These are phyloP conservation scores for Sclerospora graminicola DNA, from an alignment of 352 stramenopile species.

Conservation along the genomic window DNA sequence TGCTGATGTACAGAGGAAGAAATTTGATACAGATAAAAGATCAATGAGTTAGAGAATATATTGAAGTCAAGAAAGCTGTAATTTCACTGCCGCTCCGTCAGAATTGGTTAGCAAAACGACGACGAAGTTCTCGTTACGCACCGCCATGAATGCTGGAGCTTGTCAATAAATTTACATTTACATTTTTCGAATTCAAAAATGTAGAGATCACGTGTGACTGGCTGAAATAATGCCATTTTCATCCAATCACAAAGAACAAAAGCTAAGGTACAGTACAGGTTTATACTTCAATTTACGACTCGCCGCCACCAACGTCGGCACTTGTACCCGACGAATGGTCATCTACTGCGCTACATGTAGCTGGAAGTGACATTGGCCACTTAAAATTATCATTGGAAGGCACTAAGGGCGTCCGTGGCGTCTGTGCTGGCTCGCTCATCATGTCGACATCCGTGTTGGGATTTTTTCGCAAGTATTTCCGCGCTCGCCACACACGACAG, in stretches of 20 bases:
- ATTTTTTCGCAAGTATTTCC: conserved; percentile 73
- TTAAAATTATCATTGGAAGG: conserved; percentile 16
- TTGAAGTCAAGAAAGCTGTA: too few species aligned
- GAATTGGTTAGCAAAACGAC: too few species aligned
- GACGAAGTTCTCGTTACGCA: too few species aligned
- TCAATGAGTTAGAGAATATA: background rate
- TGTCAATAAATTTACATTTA: background rate
- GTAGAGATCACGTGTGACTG: background rate
- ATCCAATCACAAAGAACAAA: too few species aligned
- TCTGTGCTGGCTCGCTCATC: conserved; percentile 22
- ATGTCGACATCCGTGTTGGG: conserved; percentile 26
- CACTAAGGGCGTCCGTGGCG: conserved; percentile 18
- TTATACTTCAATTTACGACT: conserved; percentile 21
- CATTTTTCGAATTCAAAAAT: conserved; percentile 10
- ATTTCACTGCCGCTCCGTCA: too few species aligned
- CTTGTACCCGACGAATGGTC: conserved; percentile 15
- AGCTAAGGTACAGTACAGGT: conserved; percentile 22
- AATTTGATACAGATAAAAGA: background rate
- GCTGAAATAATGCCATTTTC: too few species aligned
- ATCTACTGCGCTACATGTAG: conserved; percentile 3
- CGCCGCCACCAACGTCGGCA: conserved; percentile 2
- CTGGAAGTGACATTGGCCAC: conserved; percentile 18
- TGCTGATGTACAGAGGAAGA: conserved; percentile 1
- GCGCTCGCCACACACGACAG: conserved; percentile 71
- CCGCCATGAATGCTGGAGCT: conserved; percentile 5